Evolutionary conservation across 2,329 filamentous ascomycete species (phyloP), one percentile per base, ranked within the genome.

Genomic region (Helotiales sp.): DNA sequence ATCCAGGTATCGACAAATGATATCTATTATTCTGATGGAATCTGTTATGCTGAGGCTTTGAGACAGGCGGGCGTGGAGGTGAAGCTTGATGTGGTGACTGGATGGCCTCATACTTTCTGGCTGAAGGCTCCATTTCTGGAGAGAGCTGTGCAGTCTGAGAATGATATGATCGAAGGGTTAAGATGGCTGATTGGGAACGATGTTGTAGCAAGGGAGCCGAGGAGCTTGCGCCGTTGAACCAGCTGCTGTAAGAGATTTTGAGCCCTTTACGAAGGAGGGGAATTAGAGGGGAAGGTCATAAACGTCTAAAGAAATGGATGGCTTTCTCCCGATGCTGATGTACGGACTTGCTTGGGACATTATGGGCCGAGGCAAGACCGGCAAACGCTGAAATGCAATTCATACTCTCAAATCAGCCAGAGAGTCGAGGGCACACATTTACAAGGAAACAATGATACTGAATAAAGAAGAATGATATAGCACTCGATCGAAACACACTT

Each of bases 91-190:
- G 71, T 80, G 2, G 71, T 79, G 27, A 59, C 65, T 54, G 79
- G 79, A 8, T 81, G 75, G 73, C 78, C 79, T 17, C 79, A 82
- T 70, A 82, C 79, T 7, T 81, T 80, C 63, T 81, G 80, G 79
- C 65, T 81, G 57, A 74, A 76, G 68, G 74, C 74, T 19, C 78
- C 76, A 31, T 67, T 57, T 55, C 63, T 80, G 63, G 65, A 73
- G 12, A 69, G 72, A 62, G 75, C 78, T 5, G 62, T 75, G 15
- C 64, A 71, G 61, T 77, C 75, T 8, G 79, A 81, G 49, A 64
- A 61, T 60, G 71, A 70, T 42, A 76, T 79, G 72, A 29, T 79
- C 17, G 61, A 71, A 12, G 78, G 76, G 0, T 54, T 79, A 52
- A 67, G 65, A 24, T 79, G 78, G 78, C 60, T 78, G 60, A 31